Percentiles rank a stretch among this genome's conserved stretches.
Evolutionary conservation across 768 basidiomycete genomes (phyloP).

Genomic region (Suillus ampliporus): DNA sequence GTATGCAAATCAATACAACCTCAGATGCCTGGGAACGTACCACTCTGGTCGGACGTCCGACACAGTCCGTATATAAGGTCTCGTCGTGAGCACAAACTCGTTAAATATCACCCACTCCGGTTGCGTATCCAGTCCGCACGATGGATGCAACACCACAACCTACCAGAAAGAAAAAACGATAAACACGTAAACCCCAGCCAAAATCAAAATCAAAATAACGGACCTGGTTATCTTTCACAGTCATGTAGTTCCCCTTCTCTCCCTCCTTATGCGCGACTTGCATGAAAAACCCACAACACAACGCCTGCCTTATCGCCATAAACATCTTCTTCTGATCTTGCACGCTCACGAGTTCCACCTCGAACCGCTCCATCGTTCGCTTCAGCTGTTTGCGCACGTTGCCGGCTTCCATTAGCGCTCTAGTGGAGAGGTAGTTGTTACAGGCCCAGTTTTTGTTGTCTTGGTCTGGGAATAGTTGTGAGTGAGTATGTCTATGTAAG

Average conservation of each 20-base stretch:
- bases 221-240: conserved; percentile 94
- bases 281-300: conserved; percentile 97
- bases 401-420: conserved; percentile 88
- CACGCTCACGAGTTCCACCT: conserved; percentile 74
- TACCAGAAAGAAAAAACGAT: neutral
- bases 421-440: conserved; percentile 84
- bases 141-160: conserved; percentile 61
- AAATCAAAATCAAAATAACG: conserved; percentile 23
- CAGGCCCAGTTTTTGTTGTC: conserved; percentile 89
- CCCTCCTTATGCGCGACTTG: conserved; percentile 96
- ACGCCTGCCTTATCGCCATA: conserved; percentile 75
- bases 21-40: conserved; percentile 46
- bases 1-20: conserved; percentile 12
- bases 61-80: conserved; percentile 74
- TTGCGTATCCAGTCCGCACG: conserved; percentile 83
- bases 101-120: conserved; percentile 77
- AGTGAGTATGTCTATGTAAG: neutral
- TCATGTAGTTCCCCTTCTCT: conserved; percentile 85
- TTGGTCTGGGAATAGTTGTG: conserved; percentile 56
- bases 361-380: conserved; percentile 76
- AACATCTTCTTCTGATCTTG: conserved; percentile 75
- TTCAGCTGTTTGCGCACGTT: conserved; percentile 91
- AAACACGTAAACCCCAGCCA: neutral
- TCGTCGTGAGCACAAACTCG: conserved; percentile 88
- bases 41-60: conserved; percentile 89